These are phyloP conservation scores for Talaromyces sp. DNA, from an alignment of 2,329 filamentous ascomycete genomes.

Conservation along the genomic window DNA sequence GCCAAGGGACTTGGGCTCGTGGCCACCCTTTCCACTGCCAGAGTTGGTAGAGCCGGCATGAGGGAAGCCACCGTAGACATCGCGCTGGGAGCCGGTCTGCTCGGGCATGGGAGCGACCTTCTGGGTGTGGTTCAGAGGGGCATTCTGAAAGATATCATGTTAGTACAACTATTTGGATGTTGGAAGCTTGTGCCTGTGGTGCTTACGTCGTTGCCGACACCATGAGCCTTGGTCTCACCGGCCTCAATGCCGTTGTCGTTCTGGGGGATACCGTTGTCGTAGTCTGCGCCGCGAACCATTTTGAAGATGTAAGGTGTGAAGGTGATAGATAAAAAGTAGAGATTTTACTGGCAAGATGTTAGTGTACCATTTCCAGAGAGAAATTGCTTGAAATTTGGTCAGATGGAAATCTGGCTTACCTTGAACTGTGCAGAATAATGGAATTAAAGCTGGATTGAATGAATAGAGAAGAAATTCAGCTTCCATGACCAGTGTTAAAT, in stretches of 20 bases:
- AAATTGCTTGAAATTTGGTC: not conserved
- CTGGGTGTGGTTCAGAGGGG: constrained; percentile 33
- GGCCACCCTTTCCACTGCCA: constrained; percentile 42
- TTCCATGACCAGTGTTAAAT: constrained; percentile 4
- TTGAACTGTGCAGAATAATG: not conserved
- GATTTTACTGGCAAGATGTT: too few relatives aligned
- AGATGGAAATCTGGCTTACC: too few relatives aligned
- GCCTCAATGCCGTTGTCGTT: constrained; percentile 44
- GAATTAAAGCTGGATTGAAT: not conserved
- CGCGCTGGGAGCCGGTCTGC: constrained; percentile 30
- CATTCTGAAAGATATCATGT: constrained; percentile 20
- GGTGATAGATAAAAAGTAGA: not conserved
- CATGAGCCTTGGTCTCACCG: constrained; percentile 39
- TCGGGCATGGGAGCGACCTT: constrained; percentile 42
- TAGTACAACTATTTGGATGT: constrained; percentile 4
- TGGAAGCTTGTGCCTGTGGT: constrained; percentile 5
- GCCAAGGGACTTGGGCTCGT: constrained; percentile 38
- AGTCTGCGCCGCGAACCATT: constrained; percentile 47
- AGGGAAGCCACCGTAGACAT: constrained; percentile 29
- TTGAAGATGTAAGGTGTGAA: constrained; percentile 16
- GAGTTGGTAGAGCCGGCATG: constrained; percentile 24
- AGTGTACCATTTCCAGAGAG: too few relatives aligned
- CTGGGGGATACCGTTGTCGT: constrained; percentile 40
- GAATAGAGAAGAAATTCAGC: not conserved
- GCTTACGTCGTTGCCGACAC: constrained; percentile 35